phyloP scores from a whole-genome alignment of 345 rosid species.

The Raphanus raphanistrum region DNA sequence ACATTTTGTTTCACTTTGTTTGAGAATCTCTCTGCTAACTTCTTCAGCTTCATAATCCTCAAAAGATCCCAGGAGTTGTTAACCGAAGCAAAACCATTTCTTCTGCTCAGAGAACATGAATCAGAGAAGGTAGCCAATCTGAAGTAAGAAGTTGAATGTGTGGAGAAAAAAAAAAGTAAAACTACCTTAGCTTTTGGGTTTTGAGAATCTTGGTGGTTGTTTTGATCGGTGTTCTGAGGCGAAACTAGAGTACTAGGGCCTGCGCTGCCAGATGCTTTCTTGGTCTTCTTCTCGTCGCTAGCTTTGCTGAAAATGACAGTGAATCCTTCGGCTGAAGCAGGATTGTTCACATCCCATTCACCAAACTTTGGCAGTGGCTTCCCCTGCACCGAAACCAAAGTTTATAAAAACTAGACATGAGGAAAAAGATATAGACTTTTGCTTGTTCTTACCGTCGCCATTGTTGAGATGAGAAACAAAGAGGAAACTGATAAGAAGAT shows the following conservation, averaged over 20 bases:
- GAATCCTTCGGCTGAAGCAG: constrained; percentile 60
- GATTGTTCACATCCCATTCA: constrained; percentile 65
- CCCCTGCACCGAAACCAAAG: constrained; percentile 33
- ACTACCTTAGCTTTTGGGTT: constrained; percentile 32
- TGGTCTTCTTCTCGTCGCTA: constrained; percentile 57
- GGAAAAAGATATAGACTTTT: neutral
- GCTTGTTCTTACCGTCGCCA: constrained; percentile 35
- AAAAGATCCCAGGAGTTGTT: too few species aligned
- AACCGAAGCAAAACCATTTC: constrained; percentile 41
- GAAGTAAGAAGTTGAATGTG: neutral
- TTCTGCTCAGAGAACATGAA: constrained; percentile 30
- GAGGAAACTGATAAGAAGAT: neutral
- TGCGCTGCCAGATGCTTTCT: constrained; percentile 33
- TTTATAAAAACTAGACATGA: neutral
- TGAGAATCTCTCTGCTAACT: constrained; percentile 19
- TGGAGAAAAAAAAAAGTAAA: neutral
- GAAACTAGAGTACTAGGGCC: constrained; percentile 28
- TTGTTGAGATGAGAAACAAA: constrained; percentile 24
- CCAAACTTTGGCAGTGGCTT: constrained; percentile 60
- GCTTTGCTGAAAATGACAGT: constrained; percentile 65
- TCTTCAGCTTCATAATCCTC: constrained; percentile 9
- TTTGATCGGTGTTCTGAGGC: constrained; percentile 34
- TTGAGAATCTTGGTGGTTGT: constrained; percentile 21
- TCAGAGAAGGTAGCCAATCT: constrained; percentile 27
- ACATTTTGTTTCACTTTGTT: constrained; percentile 20